Base-by-base conservation (phyloP, 108 stramenopile species). In the Fragilariopsis cylindrus region DNA sequence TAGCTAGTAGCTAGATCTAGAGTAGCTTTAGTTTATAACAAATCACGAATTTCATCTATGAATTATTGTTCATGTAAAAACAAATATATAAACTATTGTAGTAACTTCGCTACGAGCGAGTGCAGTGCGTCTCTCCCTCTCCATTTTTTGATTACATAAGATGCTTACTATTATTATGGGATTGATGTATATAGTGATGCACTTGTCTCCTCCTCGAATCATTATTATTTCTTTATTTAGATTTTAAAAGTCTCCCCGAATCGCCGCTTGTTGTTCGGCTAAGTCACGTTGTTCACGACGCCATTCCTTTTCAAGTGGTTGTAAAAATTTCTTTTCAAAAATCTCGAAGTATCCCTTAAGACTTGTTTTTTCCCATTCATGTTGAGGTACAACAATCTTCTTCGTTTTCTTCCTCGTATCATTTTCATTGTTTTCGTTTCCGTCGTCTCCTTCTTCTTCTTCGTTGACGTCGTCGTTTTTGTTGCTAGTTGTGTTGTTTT, bases 311-410 rank as follows among this genome's bases (percentile, higher is more conserved):
- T 82, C 69, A 82, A 97, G 55, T 7, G 97, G 97, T 45, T 84
- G 75, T 75, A 97, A 79, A 77, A 97, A 94, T 3, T 75, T 48
- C 79, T 85, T 90, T 74, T 90, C 79, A 66, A 94, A 97, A 40
- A 70, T 65, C 60, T 94, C 90, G 69, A 96, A 89, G 11, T 86
- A 78, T 42, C 48, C 76, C 74, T 81, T 87, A 60, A 97, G 75
- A 81, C 84, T 84, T 13, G 97, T 97, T 75, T 95, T 93, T 80
- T 94, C 75, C 92, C 93, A 94, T 13, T 93, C 88, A 39, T 71
- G 70, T n/a, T 63, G 30, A 8, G 45, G 7, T 3, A 12, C 62
- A 15, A 12, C n/a, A 12, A 45, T 63, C 19, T 79, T 79, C 39
- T 45, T 60, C 3, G 46, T 41, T 21, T 60, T 63, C 8, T 30